phyloP scores from a whole-genome alignment of 768 basidiomycete genomes.

The Neoboletus subvelutipes region DNA sequence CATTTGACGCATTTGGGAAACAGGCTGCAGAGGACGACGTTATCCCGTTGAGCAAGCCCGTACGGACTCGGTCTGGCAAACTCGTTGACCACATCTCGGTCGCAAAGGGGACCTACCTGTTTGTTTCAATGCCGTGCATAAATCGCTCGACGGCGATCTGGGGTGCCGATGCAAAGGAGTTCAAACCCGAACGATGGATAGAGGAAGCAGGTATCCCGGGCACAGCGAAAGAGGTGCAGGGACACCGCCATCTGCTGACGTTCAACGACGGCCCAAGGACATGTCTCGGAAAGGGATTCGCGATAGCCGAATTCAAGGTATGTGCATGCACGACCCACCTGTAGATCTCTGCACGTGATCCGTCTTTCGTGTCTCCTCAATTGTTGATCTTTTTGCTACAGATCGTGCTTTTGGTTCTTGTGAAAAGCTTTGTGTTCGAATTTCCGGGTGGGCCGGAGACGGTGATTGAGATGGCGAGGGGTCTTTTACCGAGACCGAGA shows the following conservation, averaged over 20 bases:
- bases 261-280: neutral
- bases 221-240: conserved; percentile 30
- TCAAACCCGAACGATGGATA: conserved; percentile 67
- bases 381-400: neutral
- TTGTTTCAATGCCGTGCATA: conserved; percentile 43
- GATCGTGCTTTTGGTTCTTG: too few relatives aligned
- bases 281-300: conserved; percentile 14
- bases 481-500: conserved; percentile 21
- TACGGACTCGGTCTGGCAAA: conserved; percentile 44
- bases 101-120: conserved; percentile 46
- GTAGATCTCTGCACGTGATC: neutral
- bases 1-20: conserved; percentile 7
- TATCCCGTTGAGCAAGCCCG: conserved; percentile 53
- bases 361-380: neutral
- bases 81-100: conserved; percentile 41
- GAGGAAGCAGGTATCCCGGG: conserved; percentile 26
- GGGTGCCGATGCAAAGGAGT: conserved; percentile 59
- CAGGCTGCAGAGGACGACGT: conserved; percentile 54
- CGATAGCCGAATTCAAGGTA: conserved; percentile 2
- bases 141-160: conserved; percentile 57
- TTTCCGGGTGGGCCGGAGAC: too few relatives aligned
- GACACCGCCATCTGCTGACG: neutral
- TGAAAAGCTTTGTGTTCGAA: too few relatives aligned
- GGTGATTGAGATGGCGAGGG: too few relatives aligned
- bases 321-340: neutral